Base-by-base conservation (phyloP, 2,329 filamentous ascomycete species). In the Cryphonectria carpinicola region DNA sequence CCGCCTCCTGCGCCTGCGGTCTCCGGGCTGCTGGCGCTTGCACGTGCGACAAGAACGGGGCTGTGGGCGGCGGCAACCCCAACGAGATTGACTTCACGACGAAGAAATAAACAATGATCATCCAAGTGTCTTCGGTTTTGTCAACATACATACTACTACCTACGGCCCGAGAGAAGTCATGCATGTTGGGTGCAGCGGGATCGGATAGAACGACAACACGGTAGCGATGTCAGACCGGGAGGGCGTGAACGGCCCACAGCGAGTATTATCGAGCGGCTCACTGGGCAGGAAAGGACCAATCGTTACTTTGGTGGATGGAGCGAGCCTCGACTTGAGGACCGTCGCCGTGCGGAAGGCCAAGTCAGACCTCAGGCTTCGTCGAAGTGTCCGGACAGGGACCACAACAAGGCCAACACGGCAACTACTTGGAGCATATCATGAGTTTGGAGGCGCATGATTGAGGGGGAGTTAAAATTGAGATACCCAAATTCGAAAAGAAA, bases 51-150 rank as follows among this genome's bases (percentile, higher is more conserved):
- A 95, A 93, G 80, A 88, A 88, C 25, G 80, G 66, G 13, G 60
- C 87, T 65, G 86, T 87, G 74, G 87, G 89, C 68, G 88, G 88
- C 54, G 85, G 86, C 71, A 88, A 92, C 74, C 86, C 89, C 39
- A 82, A 91, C 75, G 95, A 98, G 88, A 93, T 88, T 65, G 95
- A 98, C 81, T 98, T 97, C 79, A 98, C 94, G 52, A 93, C 91
- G 68, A 89, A 87, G 83, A 82, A 83, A 75, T 86, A 81, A 32
- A n/a, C 39, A 25, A 2, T 4, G n/a, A 28, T n/a, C 8, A 11
- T 39, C 14, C 11, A 22, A 39, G 22, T 35, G 17, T n/a, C 3
- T 35, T 22, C 10, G 7, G 7, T 49, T 49, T 49, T n/a, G 46
- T 28, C 52, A 56, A 56, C 25, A 56, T 25, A 56, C n/a, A 28